Conservation (phyloP, 768 basidiomycete species). For the Antrodiella citrinella region DNA sequence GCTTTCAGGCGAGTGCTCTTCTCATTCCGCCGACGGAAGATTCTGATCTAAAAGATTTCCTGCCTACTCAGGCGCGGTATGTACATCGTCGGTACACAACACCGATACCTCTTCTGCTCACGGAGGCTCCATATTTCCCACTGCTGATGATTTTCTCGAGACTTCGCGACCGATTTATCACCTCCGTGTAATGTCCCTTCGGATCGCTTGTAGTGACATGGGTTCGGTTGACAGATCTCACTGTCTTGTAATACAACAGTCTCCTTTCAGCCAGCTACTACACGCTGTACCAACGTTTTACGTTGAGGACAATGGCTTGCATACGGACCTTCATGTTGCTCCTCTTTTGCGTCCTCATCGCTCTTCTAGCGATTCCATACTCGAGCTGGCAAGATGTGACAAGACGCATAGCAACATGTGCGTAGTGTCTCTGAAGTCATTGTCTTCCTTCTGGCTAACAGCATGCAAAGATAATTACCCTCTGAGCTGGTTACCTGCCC, state of each 20-base stretch:
- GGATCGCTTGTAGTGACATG: too few relatives aligned
- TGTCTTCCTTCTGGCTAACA: not conserved
- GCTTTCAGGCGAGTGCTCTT: too few relatives aligned
- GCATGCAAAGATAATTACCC: not conserved
- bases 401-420: not conserved
- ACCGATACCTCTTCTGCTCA: too few relatives aligned
- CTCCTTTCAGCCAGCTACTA: too few relatives aligned
- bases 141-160: too few relatives aligned
- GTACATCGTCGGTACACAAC: too few relatives aligned
- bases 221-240: too few relatives aligned
- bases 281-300: too few relatives aligned
- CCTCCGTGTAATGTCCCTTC: too few relatives aligned
- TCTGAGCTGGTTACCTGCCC: not conserved
- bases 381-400: not conserved
- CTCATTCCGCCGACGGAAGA: not conserved
- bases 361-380: not conserved
- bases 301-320: not conserved
- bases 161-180: not conserved
- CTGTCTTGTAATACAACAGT: too few relatives aligned
- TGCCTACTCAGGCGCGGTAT: too few relatives aligned
- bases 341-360: not conserved
- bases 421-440: not conserved
- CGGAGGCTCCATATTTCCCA: too few relatives aligned
- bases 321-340: not conserved
- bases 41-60: not conserved